A percentile compares a stretch with the other conserved stretches of the same genome.
These are phyloP conservation scores for Nicotiana sylvestris DNA, from an alignment of 257 asterid genomes.

Conservation along the genomic window DNA sequence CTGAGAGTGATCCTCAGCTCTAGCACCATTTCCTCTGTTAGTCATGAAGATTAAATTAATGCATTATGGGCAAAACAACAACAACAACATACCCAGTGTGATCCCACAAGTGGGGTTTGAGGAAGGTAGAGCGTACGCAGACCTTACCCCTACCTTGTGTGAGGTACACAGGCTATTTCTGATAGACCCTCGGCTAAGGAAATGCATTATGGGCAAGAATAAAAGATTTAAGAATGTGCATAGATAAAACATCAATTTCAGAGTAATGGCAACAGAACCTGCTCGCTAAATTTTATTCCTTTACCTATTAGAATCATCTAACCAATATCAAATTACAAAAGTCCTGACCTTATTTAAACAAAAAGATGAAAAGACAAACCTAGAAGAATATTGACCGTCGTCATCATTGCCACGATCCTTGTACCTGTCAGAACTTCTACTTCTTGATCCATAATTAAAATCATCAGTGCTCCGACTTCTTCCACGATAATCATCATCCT, in stretches of 20 bases:
- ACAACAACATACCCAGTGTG: too few species aligned
- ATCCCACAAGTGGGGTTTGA: too few species aligned
- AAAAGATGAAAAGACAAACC: conserved; percentile 38
- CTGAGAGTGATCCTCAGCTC: conserved; percentile 64
- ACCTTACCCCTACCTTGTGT: too few species aligned
- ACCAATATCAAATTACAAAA: neutral
- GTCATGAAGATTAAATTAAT: conserved; percentile 2
- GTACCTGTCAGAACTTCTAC: conserved; percentile 80
- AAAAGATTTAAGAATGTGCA: neutral
- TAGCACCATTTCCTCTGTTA: conserved; percentile 68
- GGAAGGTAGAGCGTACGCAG: too few species aligned
- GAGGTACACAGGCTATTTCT: too few species aligned
- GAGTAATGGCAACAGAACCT: neutral
- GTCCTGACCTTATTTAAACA: neutral
- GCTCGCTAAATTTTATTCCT: neutral
- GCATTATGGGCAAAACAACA: neutral
- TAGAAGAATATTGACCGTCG: conserved; percentile 78
- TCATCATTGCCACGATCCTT: conserved; percentile 55
- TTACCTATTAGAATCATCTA: neutral
- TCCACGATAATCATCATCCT: conserved; percentile 76
- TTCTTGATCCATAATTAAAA: conserved; percentile 72
- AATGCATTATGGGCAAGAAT: neutral
- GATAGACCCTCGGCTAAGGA: too few species aligned
- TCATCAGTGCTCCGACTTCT: conserved; percentile 56
- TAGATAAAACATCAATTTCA: neutral